These are phyloP conservation scores for Maudiozyma serrabonitensis DNA, from an alignment of 805 yeast genomes.

Conservation along the genomic window DNA sequence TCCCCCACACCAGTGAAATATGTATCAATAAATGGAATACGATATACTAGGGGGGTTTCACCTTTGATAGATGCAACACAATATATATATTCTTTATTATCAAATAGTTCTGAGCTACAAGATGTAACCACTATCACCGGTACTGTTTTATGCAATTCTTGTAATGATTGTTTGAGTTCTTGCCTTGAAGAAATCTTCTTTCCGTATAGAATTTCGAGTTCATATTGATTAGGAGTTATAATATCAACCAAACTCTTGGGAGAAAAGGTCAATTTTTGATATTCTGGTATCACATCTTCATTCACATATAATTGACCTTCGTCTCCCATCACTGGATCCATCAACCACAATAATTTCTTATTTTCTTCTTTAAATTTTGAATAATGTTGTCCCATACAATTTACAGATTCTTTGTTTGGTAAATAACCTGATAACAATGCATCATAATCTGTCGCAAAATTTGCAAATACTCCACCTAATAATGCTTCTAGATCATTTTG, in stretches of 20 bases:
- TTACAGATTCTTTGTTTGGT: constrained; percentile 45
- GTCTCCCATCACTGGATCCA: constrained; percentile 80
- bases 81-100: constrained; percentile 27
- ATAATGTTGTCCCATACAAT: constrained; percentile 34
- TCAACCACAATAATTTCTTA: constrained; percentile 39
- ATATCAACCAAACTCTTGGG: constrained; percentile 46
- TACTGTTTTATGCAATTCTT: constrained; percentile 34
- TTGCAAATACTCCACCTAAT: constrained; percentile 32
- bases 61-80: constrained; percentile 37
- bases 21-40: constrained; percentile 55
- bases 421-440: constrained; percentile 62
- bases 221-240: constrained; percentile 88
- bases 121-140: constrained; percentile 22
- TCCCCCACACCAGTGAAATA: constrained; percentile 97
- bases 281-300: constrained; percentile 49
- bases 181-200: constrained; percentile 33
- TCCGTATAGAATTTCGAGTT: constrained; percentile 62
- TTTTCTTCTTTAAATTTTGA: constrained; percentile 28
- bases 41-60: constrained; percentile 21
- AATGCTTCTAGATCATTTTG: constrained; percentile 33
- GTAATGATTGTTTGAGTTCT: constrained; percentile 39
- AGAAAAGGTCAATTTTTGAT: constrained; percentile 34
- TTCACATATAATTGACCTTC: constrained; percentile 62
- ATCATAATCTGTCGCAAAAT: constrained; percentile 32
- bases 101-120: constrained; percentile 16